phyloP scores from a whole-genome alignment of 2,329 filamentous ascomycete species.

The Exophiala phaeomuriformis region DNA sequence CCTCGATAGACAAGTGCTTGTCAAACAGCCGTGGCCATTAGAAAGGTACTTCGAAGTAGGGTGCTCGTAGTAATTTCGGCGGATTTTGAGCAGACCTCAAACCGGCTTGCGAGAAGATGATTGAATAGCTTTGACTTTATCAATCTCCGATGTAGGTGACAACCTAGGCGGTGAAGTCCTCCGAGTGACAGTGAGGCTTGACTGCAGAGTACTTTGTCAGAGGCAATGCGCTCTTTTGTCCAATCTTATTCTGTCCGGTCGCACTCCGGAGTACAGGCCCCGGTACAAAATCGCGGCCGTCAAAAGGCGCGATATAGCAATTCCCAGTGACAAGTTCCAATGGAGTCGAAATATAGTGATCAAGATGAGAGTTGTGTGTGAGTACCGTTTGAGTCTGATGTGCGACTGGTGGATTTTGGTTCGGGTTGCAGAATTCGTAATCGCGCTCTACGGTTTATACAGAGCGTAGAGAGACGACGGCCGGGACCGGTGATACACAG shows the following conservation, averaged over 20 bases:
- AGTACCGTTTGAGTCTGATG: constrained; percentile 1
- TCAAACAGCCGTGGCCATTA: constrained; percentile 16
- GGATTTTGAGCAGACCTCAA: constrained; percentile 8
- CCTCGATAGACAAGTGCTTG: constrained; percentile 5
- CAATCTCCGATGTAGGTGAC: too few relatives aligned
- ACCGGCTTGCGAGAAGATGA: too few relatives aligned
- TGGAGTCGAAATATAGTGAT: not conserved
- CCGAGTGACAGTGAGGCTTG: constrained; percentile 9
- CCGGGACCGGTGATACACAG: not conserved
- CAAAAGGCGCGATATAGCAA: not conserved
- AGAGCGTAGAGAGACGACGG: not conserved
- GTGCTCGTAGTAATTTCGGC: not conserved
- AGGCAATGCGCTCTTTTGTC: constrained; percentile 7
- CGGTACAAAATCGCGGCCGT: not conserved
- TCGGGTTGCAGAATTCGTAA: not conserved
- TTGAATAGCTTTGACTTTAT: too few relatives aligned
- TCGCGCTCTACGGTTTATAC: not conserved
- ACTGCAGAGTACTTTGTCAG: constrained; percentile 22
- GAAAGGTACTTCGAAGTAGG: constrained; percentile 3
- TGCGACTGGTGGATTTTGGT: constrained; percentile 9
- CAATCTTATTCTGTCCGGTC: constrained; percentile 16
- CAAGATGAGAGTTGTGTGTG: not conserved
- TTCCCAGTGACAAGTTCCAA: too few relatives aligned
- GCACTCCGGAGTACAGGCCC: not conserved
- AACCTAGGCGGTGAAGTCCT: too few relatives aligned